These are phyloP conservation scores for Lepidium africanum DNA, from an alignment of 345 rosid species.

Conservation along the genomic window DNA sequence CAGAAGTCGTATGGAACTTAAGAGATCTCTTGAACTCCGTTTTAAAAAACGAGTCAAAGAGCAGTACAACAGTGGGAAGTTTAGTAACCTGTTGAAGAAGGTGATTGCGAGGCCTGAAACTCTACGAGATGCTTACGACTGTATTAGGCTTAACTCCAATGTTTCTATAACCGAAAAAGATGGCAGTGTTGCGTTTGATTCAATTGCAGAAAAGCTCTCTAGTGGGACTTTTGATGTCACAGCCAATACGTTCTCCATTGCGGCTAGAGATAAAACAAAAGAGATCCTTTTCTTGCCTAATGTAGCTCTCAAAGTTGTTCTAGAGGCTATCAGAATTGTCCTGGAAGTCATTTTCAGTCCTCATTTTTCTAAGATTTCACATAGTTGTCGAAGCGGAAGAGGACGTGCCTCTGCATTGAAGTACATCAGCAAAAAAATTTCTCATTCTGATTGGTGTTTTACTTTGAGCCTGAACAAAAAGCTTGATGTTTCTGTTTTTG, in stretches of 20 bases:
- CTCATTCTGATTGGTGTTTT: conserved; percentile 83
- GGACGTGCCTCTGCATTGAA: conserved; percentile 62
- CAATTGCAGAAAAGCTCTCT: conserved; percentile 53
- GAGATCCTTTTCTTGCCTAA: conserved; percentile 76
- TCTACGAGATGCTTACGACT: conserved; percentile 62
- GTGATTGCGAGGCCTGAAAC: conserved; percentile 65
- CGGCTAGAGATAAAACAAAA: conserved; percentile 48
- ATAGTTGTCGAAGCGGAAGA: conserved; percentile 88
- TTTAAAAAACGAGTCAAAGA: conserved; percentile 78
- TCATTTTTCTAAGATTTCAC: conserved; percentile 73
- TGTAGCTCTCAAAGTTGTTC: conserved; percentile 51
- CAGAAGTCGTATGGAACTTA: conserved; percentile 60
- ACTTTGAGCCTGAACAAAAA: conserved; percentile 47
- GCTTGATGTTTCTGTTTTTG: conserved; percentile 39
- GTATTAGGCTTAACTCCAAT: conserved; percentile 57
- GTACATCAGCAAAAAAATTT: conserved; percentile 54
- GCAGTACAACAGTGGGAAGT: conserved; percentile 58
- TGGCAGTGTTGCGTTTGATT: conserved; percentile 35
- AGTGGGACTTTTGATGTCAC: conserved; percentile 52
- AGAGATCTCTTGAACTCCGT: conserved; percentile 56
- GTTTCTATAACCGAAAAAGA: conserved; percentile 29
- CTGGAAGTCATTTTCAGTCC: conserved; percentile 79
- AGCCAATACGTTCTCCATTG: conserved; percentile 44
- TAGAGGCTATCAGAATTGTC: conserved; percentile 75
- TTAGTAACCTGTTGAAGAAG: conserved; percentile 39